Percentiles rank a stretch among this genome's conserved stretches.
Conservation (phyloP, 768 basidiomycete genomes). For the Jaapia argillacea region DNA sequence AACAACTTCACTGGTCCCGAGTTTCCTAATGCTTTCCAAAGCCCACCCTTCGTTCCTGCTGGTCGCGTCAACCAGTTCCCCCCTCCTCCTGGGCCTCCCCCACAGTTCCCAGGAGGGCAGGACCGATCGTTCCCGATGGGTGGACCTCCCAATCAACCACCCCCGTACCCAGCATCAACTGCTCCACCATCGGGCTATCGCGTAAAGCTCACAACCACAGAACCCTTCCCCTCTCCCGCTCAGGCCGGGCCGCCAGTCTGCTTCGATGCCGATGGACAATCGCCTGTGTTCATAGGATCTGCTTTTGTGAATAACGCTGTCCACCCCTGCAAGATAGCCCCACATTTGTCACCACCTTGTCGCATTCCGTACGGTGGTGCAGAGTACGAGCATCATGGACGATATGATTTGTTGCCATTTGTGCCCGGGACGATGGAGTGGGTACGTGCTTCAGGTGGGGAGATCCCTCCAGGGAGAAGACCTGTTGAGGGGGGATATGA, state of each 20-base stretch:
- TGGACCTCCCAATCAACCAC: constrained; percentile 2
- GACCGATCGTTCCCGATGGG: no score
- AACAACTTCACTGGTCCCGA: no score
- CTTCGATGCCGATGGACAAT: constrained; percentile 43
- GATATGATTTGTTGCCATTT: constrained; percentile 72
- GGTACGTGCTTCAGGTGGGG: constrained; percentile 52
- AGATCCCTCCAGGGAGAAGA: constrained; percentile 42
- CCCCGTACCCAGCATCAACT: constrained; percentile 6
- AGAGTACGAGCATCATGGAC: constrained; percentile 51
- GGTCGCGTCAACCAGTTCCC: no score
- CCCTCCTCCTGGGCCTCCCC: no score
- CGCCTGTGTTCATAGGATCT: constrained; percentile 64
- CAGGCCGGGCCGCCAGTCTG: constrained; percentile 42
- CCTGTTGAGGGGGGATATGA: constrained; percentile 74
- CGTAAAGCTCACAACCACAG: constrained; percentile 35
- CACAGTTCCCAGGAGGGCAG: no score
- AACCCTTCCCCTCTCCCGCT: constrained; percentile 32
- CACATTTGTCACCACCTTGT: constrained; percentile 39
- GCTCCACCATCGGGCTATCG: constrained; percentile 61
- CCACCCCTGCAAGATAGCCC: constrained; percentile 77
- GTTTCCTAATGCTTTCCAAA: no score
- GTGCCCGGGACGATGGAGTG: constrained; percentile 62
- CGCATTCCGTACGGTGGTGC: constrained; percentile 54
- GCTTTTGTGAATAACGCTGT: constrained; percentile 57
- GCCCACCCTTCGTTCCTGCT: no score